These are phyloP conservation scores for Bauhinia variegata DNA, from an alignment of 306 rosid genomes.

Conservation along the genomic window DNA sequence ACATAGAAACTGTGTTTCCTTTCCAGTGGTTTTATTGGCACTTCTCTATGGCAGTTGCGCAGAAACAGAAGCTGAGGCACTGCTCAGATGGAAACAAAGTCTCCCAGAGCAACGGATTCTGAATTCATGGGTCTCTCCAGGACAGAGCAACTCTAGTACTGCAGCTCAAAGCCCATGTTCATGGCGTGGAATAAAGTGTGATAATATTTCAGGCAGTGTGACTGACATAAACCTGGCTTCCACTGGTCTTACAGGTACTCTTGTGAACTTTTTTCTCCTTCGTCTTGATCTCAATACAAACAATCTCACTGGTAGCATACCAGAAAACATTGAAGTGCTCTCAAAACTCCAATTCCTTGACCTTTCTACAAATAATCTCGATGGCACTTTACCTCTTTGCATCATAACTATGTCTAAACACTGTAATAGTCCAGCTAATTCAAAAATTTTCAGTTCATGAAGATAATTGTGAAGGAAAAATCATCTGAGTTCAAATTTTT, in stretches of 20 bases:
- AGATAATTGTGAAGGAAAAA: too few relatives aligned
- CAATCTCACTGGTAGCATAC: conserved; percentile 51
- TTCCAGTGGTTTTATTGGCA: conserved; percentile 19
- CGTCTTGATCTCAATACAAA: conserved; percentile 59
- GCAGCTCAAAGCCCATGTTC: conserved; percentile 46
- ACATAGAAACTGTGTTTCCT: too few relatives aligned
- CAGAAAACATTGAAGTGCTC: conserved; percentile 47
- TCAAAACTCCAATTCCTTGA: conserved; percentile 61
- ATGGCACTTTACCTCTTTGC: conserved; percentile 50
- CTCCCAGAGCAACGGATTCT: conserved; percentile 50
- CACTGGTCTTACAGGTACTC: conserved; percentile 55
- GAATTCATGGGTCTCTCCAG: conserved; percentile 41
- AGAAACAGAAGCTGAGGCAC: conserved; percentile 48
- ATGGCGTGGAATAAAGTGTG: conserved; percentile 60
- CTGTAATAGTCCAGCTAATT: too few relatives aligned
- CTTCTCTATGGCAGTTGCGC: conserved; percentile 14
- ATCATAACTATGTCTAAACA: too few relatives aligned
- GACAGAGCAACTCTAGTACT: conserved; percentile 24
- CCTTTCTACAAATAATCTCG: conserved; percentile 51
- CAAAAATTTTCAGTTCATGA: too few relatives aligned
- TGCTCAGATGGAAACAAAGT: conserved; percentile 55
- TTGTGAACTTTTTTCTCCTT: conserved; percentile 57
- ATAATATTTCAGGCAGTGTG: conserved; percentile 32
- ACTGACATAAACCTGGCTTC: conserved; percentile 46
- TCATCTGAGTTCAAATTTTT: too few relatives aligned